A percentile compares a stretch with the other conserved stretches of the same genome.
Evolutionary conservation across 2,329 filamentous ascomycete species (phyloP).

Genomic region (Colletotrichum lupini): DNA sequence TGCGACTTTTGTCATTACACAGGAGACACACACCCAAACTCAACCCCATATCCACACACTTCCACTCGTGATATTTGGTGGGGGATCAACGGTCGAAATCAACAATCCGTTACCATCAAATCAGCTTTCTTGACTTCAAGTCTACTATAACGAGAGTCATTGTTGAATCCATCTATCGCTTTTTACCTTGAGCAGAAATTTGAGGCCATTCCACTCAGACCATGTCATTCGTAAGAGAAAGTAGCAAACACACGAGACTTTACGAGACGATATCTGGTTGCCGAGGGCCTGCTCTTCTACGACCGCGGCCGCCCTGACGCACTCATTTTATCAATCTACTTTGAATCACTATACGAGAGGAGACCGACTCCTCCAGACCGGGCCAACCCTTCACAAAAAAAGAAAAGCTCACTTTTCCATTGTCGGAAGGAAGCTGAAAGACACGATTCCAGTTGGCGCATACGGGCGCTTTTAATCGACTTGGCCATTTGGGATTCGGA

Average conservation of each 20-base stretch:
- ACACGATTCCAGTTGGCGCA: no score
- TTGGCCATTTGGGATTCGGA: no score
- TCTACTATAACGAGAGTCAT: neutral
- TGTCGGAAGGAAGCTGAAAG: no score
- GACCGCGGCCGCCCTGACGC: constrained; percentile 18
- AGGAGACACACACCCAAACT: neutral
- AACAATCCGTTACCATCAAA: neutral
- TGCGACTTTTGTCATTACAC: neutral
- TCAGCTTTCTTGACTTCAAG: neutral
- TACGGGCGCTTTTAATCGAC: no score
- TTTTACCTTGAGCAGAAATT: neutral
- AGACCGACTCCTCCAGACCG: no score
- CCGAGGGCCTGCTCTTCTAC: neutral
- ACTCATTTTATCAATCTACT: neutral
- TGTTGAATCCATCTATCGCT: neutral
- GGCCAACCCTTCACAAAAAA: no score
- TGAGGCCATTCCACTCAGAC: neutral
- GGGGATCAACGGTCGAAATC: neutral
- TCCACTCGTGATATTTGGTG: neutral
- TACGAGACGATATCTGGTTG: neutral
- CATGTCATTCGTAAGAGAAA: constrained; percentile 31
- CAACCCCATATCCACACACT: no score
- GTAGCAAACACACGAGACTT: constrained; percentile 1
- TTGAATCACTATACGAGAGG: no score
- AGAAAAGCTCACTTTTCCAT: no score